These are phyloP conservation scores for Laguncularia racemosa DNA, from an alignment of 345 rosid genomes.

Conservation along the genomic window DNA sequence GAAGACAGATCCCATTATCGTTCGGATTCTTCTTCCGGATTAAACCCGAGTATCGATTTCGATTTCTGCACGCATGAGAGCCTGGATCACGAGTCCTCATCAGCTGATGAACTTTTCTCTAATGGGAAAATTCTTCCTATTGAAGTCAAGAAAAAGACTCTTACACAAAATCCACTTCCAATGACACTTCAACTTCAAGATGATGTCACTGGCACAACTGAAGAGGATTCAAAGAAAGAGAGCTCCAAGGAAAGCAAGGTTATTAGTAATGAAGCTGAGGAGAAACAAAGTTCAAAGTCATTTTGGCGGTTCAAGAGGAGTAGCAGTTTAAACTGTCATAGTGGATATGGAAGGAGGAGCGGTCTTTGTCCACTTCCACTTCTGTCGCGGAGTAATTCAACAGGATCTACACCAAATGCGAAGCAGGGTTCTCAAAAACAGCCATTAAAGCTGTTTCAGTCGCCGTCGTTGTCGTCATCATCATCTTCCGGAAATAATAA, in stretches of 20 bases:
- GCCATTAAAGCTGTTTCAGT: no score
- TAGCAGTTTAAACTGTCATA: constrained; percentile 16
- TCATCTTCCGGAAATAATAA: no score
- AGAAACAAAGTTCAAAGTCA: constrained; percentile 15
- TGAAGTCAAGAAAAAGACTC: constrained; percentile 13
- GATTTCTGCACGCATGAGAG: constrained; percentile 4
- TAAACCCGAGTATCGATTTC: constrained; percentile 15
- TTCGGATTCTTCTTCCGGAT: constrained; percentile 4
- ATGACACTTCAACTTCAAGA: background rate
- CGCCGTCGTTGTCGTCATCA: no score
- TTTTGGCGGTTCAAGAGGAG: constrained; percentile 22
- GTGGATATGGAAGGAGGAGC: constrained; percentile 11
- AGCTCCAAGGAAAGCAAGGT: background rate
- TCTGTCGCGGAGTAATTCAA: constrained; percentile 23
- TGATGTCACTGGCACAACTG: background rate
- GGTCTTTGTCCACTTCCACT: constrained; percentile 22
- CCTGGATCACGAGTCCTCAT: constrained; percentile 9
- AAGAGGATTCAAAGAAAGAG: constrained; percentile 1
- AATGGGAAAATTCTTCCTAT: constrained; percentile 17
- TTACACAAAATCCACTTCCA: background rate
- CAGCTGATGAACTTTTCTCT: constrained; percentile 22
- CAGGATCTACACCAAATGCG: constrained; percentile 9
- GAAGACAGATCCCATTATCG: constrained; percentile 6
- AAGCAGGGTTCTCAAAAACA: no score
- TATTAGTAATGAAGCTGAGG: background rate